Base-by-base conservation (phyloP, 768 basidiomycete species). In the Calocybe cyanea region DNA sequence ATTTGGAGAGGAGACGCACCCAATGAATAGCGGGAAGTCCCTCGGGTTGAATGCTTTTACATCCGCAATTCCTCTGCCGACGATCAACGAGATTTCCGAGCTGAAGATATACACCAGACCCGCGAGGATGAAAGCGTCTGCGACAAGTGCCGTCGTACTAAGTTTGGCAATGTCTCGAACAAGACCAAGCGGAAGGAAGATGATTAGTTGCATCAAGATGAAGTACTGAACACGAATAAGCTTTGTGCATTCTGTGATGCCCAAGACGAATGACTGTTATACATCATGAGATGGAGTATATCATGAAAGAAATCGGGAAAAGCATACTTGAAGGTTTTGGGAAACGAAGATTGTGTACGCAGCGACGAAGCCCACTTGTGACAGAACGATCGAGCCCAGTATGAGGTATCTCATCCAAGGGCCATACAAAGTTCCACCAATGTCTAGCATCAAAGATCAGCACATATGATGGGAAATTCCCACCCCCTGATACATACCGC, bases 281-380 rank as follows among this genome's bases (percentile, higher is more conserved):
- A 13, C 19, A 46, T 23, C 25, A 19, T 39, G 33, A 51, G 37
- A 3, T 25, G 15, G 10, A 9, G 6, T 0, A 15, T 7, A 14
- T 11, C 4, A 38, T 41, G 19, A 24, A 48, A 31, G 15, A 50
- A 15, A n/a, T 37, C 28, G 17, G 17, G 23, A 13, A 17, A 14
- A 40, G 30, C 57, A 14, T 49, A 72, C 78, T 63, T 79, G 81
- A 11, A 92, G 75, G 61, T 94, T 96, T 67, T 94, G 81, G 1
- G 94, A 86, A 34, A 97, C 92, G 62, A 97, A 98, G 61, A 98
- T 96, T 13, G 85, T 92, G 64, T 99, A 99, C 10, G 93, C 93
- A 25, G 80, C 60, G 36, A 88, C 87, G 63, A 93, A 94, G 32
- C 92, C 92, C 28, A 94, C 68, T 62, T 93, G 96, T 1, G 95